A percentile compares a stretch with the other conserved stretches of the same genome.
phyloP scores from a whole-genome alignment of 2,329 filamentous ascomycete genomes.

The Penicillium griseofulvum region DNA sequence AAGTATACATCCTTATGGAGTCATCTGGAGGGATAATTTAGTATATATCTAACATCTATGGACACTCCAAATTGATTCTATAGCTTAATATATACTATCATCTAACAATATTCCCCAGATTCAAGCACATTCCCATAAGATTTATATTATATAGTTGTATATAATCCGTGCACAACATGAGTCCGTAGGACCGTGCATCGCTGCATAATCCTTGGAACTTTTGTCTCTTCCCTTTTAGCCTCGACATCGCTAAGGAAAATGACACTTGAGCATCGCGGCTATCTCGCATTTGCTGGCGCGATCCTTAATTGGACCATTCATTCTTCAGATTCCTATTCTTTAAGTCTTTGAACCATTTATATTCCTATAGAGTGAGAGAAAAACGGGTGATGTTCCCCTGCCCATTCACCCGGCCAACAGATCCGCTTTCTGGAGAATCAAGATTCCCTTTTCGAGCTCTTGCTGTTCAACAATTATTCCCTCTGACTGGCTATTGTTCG shows the following conservation, averaged over 20 bases:
- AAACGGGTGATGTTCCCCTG: conserved; percentile 5
- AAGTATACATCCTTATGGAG: not conserved
- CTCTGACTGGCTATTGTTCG: conserved; percentile 17
- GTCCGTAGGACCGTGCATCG: not conserved
- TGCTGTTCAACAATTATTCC: conserved; percentile 12
- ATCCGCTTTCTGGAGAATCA: conserved; percentile 18
- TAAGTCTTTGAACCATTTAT: not conserved
- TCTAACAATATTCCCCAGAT: too few relatives aligned
- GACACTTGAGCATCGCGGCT: not conserved
- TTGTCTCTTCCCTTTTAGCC: not conserved
- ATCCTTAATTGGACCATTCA: not conserved
- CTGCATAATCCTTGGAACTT: not conserved
- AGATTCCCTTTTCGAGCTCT: conserved; percentile 17
- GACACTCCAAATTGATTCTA: too few relatives aligned
- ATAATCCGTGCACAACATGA: not conserved
- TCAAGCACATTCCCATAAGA: too few relatives aligned
- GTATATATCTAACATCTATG: too few relatives aligned
- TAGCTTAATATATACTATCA: too few relatives aligned
- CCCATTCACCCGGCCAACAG: conserved; percentile 7
- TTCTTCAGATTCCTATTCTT: not conserved
- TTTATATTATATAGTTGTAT: too few relatives aligned
- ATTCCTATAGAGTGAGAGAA: not conserved
- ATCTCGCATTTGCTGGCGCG: not conserved
- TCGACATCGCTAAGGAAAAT: not conserved
- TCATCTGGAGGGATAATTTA: too few relatives aligned